A percentile compares a stretch with the other conserved stretches of the same genome.
Conservation (phyloP, 106 monocot genomes). For the Dendrobium chrysotoxum region DNA sequence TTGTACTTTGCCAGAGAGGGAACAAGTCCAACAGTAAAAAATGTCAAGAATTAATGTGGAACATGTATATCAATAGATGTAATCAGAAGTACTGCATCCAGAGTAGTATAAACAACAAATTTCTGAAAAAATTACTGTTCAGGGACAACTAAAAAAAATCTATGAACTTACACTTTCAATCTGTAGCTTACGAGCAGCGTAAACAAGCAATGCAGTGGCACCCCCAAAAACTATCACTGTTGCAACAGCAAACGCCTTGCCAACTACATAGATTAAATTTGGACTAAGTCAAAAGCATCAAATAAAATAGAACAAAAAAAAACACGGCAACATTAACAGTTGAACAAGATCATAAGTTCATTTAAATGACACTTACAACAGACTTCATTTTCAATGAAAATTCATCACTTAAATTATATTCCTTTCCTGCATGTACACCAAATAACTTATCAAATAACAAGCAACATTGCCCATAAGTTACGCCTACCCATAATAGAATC, state of each 20-base stretch:
- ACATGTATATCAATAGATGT: not conserved
- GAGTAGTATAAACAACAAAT: not conserved
- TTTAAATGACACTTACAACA: not conserved
- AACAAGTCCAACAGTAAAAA: not conserved
- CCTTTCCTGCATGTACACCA: not conserved
- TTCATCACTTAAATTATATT: not conserved
- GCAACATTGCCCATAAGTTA: not conserved
- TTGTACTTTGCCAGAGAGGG: not conserved
- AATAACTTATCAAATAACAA: not conserved
- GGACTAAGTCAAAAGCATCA: not conserved
- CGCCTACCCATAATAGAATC: not conserved
- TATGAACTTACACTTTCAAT: slow-evolving; percentile 50
- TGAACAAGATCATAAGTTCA: not conserved
- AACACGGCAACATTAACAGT: not conserved
- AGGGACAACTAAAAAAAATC: not conserved
- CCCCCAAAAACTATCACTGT: slow-evolving; percentile 68
- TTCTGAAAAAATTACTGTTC: not conserved
- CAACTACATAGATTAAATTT: slow-evolving; percentile 31
- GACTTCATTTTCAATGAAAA: not conserved
- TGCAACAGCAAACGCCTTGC: slow-evolving; percentile 57
- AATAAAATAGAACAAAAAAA: slow-evolving; percentile 2
- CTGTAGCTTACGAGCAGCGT: slow-evolving; percentile 42
- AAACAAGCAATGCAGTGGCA: slow-evolving; percentile 19
- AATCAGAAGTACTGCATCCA: not conserved
- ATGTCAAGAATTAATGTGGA: not conserved